Base-by-base conservation (phyloP, 2,329 filamentous ascomycete genomes). In the Colletotrichum sojae region DNA sequence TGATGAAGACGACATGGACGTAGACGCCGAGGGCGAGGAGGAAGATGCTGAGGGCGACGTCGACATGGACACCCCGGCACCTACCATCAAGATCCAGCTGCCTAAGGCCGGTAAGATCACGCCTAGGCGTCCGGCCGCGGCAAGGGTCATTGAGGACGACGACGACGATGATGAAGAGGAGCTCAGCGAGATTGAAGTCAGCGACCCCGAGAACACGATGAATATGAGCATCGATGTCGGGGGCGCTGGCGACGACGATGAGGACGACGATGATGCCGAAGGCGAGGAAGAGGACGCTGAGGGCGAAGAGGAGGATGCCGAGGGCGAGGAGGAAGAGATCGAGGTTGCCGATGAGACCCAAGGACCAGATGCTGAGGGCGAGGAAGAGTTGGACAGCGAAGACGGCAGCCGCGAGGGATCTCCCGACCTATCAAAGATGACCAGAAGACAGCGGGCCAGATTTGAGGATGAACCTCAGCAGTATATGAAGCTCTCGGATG, bases 401-500 rank as follows among this genome's bases (percentile, higher is more conserved):
- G 80, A 80, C 51, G 82, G 81, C 67, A 87, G 84, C 73, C 81
- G 81, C 43, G 86, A 78, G 5, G 87, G 82, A 49, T 85, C 86
- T 5, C 86, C 84, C 0, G 86, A 89, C 73, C 76, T 89, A 40
- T 82, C 85, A 43, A 89, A 88, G 78, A 88, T 90, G 86, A 90
- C 88, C 5, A 88, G 88, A 73, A 83, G 88, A 22, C 88, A 90
- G 74, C 82, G 88, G 46, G 88, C 88, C 27, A 83, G 88, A 16
- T 89, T 90, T 58, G 88, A 88, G 60, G 87, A 89, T 45, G 83
- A 78, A 72, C 84, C 81, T 52, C 85, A 83, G 76, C 84, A 86
- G 73, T 87, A 83, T 75, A 85, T 90, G 84, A 89, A 90, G 76
- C 77, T 90, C 0, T 89, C 88, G 3, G 87, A 90, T 77, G 88